phyloP scores from a whole-genome alignment of 805 yeast genomes.

The Ogataea nitratoaversa region DNA sequence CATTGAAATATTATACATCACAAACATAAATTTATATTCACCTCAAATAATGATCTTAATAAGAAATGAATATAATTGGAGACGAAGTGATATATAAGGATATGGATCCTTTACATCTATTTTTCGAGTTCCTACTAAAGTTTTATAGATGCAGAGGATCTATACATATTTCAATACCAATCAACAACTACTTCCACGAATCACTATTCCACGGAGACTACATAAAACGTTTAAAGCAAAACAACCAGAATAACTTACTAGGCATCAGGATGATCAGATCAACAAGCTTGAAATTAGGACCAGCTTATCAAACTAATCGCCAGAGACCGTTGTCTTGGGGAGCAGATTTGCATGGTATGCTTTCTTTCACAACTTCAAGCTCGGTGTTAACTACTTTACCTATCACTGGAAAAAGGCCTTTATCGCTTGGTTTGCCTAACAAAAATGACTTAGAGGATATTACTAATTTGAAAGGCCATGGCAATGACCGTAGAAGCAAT shows the following conservation, averaged over 20 bases:
- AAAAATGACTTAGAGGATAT: too few relatives aligned
- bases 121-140: conserved; percentile 9
- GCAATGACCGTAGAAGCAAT: too few relatives aligned
- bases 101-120: conserved; percentile 14
- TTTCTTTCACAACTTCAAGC: background rate
- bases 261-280: conserved; percentile 19
- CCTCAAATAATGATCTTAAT: background rate
- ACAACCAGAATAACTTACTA: conserved; percentile 15
- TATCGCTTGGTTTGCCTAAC: too few relatives aligned
- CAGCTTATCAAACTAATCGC: conserved; percentile 3
- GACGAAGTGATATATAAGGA: conserved; percentile 12
- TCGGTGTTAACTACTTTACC: background rate
- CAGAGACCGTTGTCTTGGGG: background rate
- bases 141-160: conserved; percentile 17
- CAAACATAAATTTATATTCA: background rate
- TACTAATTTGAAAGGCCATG: too few relatives aligned
- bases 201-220: too few relatives aligned
- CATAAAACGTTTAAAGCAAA: conserved; percentile 5
- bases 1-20: background rate
- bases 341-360: background rate
- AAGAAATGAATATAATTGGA: conserved; percentile 22
- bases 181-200: conserved; percentile 5
- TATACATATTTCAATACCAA: conserved; percentile 4
- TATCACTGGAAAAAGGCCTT: background rate
- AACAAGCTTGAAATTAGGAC: conserved; percentile 15